Conservation (phyloP, 768 basidiomycete genomes). For the Lactarius sanguifluus region DNA sequence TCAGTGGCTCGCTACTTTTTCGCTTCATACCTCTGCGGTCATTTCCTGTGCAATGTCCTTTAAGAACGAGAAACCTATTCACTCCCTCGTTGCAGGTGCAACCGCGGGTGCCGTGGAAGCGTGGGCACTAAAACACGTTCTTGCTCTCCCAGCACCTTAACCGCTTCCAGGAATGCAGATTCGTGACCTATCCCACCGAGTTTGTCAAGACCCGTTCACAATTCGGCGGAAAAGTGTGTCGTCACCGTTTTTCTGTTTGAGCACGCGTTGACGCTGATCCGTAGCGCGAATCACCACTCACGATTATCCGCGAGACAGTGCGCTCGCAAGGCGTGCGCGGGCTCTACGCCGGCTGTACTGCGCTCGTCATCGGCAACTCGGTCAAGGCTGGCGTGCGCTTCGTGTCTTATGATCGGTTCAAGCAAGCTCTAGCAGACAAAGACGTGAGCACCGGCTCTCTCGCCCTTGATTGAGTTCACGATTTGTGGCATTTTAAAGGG, state of each 20-base stretch:
- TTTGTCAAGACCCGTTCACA: slow-evolving; percentile 94
- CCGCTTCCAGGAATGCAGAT: slow-evolving; percentile 50
- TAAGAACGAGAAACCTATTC: slow-evolving; percentile 77
- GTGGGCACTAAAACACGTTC: slow-evolving; percentile 44
- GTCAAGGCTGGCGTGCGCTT: slow-evolving; percentile 96
- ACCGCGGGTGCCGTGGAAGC: slow-evolving; percentile 93
- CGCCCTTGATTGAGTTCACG: neutral
- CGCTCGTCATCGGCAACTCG: slow-evolving; percentile 88
- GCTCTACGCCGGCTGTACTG: slow-evolving; percentile 91
- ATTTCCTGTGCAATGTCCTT: slow-evolving; percentile 40
- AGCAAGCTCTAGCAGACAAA: slow-evolving; percentile 74
- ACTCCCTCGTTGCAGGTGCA: slow-evolving; percentile 87
- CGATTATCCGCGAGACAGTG: slow-evolving; percentile 74
- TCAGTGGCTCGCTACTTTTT: neutral
- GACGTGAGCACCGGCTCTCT: slow-evolving; percentile 49
- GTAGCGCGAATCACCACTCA: slow-evolving; percentile 66
- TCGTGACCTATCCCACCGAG: slow-evolving; percentile 87
- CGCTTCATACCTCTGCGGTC: too few species aligned
- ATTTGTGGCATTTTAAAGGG: slow-evolving; percentile 51
- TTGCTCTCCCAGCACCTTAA: slow-evolving; percentile 32
- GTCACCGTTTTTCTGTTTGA: neutral
- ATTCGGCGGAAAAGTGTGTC: slow-evolving; percentile 72
- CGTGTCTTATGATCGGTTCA: slow-evolving; percentile 92
- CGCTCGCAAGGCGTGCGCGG: slow-evolving; percentile 74
- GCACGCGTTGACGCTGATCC: neutral